Base-by-base conservation (phyloP, 148 eudicot species). In the Persicaria maculosa region DNA sequence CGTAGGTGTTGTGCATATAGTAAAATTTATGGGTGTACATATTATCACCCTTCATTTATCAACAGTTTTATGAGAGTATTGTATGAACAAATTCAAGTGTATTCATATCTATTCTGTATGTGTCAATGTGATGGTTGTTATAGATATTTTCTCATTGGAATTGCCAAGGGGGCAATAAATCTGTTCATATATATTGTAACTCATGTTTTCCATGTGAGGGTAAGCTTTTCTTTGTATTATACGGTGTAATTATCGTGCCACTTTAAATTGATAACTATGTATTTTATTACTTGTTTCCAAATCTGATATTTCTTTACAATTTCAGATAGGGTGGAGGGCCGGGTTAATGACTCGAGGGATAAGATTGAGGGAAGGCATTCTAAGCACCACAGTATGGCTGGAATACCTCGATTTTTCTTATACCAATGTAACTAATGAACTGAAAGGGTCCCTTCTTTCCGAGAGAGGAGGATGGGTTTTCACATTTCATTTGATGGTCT, bases 341-440 rank as follows among this genome's bases (percentile, higher is more conserved):
- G 86, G 57, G 81, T 74, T 70, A 74, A 75, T 79, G 98, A 90
- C 77, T 82, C 88, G 81, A 88, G 96, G 83, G 90, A 81, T 76
- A 94, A 82, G 85, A 87, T 91, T 72, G 96, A 83, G 65, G 84
- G 90, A 77, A 87, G 85, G 79, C 92, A 75, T 55, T 94, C 98
- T 78, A 90, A 96, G 45, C 74, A 52, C 53, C 85, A 74, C 50
- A 31, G 44, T 36, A 64, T 64, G 12, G 45, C 3, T 64, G n/a
- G 68, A 5, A 64, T 25, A 25, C 31, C 31, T 25, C 31, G 31
- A 25, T 25, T 25, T 25, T 25, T 25, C 31, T 0, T 25, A 25
- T 25, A 25, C 1, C 31, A 25, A 25, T 25, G 31, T 25, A 25
- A 25, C 31, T 25, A 25, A 25, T 25, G 31, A 25, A 25, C 31